These are phyloP conservation scores for Discostella stelligeroides DNA, from an alignment of 108 stramenopile species.

Conservation along the genomic window DNA sequence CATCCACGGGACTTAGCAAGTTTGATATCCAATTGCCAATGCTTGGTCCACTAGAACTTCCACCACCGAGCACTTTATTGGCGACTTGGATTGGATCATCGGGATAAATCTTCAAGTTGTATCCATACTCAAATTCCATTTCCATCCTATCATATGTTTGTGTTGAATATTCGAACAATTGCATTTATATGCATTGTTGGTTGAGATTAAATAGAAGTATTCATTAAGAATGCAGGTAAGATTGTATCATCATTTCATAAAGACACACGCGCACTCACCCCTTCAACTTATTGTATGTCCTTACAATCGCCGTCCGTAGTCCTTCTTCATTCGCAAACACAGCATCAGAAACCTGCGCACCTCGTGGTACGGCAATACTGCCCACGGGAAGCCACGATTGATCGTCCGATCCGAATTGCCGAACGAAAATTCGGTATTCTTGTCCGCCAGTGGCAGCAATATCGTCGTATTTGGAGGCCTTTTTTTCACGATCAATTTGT, in stretches of 20 bases:
- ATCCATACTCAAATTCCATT: slow-evolving; percentile 86
- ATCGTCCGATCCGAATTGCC: slow-evolving; percentile 85
- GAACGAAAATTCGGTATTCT: slow-evolving; percentile 82
- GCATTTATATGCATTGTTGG: no score
- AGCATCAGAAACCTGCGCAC: slow-evolving; percentile 80
- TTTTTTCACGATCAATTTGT: slow-evolving; percentile 67
- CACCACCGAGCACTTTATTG: slow-evolving; percentile 36
- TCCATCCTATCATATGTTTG: slow-evolving; percentile 36
- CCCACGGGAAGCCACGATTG: slow-evolving; percentile 83
- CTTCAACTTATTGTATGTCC: slow-evolving; percentile 71
- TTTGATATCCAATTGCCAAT: slow-evolving; percentile 86
- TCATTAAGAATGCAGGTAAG: no score
- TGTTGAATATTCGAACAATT: no score
- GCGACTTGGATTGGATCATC: slow-evolving; percentile 90
- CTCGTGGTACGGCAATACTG: slow-evolving; percentile 78
- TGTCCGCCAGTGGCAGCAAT: slow-evolving; percentile 81
- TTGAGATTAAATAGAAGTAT: no score
- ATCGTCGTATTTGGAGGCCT: slow-evolving; percentile 77
- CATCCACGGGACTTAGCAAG: slow-evolving; percentile 74
- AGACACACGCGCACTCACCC: slow-evolving; percentile 53
- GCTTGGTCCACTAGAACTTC: slow-evolving; percentile 53
- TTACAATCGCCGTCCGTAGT: slow-evolving; percentile 62
- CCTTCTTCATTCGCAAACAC: slow-evolving; percentile 78
- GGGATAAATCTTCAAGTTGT: slow-evolving; percentile 85
- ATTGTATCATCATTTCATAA: no score